Evolutionary conservation across 2,329 filamentous ascomycete species (phyloP), one percentile per base, ranked within the genome.

Genomic region (Exophiala oligosperma): DNA sequence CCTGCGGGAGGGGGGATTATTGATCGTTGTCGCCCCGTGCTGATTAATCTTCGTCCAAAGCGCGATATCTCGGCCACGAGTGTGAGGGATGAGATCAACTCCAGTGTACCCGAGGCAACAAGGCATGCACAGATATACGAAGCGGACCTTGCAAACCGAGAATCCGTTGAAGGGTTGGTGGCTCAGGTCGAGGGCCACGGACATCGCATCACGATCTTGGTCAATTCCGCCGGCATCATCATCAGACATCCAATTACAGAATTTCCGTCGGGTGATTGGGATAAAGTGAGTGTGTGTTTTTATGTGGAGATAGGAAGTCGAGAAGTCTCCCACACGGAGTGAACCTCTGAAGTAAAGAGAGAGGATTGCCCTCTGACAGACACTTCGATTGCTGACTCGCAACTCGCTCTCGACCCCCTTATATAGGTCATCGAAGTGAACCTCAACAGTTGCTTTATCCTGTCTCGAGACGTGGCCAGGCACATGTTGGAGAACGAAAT

Each of bases 231-330:
- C 4, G 54, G 54, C 14, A 40, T 56, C 21, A 32, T 43, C 21
- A 32, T 47, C 1, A 47, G 54, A 4, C 4, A 43, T 26, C n/a
- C 47, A 29, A 32, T 37, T 23, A n/a, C 23, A 66, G 73, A 81
- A 57, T 95, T 95, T 70, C 90, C 90, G 0, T 69, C 73, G 28
- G 67, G 69, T 3, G 66, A 67, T 52, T 73, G 69, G 55, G 65
- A 70, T 49, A 28, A 28, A 7, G 26, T 28, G 26, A 7, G 26
- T 28, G 26, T 17, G 17, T 17, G 17, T 17, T 17, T 17, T 17
- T 17, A 17, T 17, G 17, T 17, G 17, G 17, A 17, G 17, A 17
- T 17, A 17, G 17, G 17, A 17, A 17, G 17, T 17, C 17, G 17
- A 17, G 17, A 17, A 17, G 17, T 17, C 17, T 17, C 17, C 17